These are phyloP conservation scores for Dictyostelium purpureum DNA, from an alignment of 78 protist species.

Conservation along the genomic window DNA sequence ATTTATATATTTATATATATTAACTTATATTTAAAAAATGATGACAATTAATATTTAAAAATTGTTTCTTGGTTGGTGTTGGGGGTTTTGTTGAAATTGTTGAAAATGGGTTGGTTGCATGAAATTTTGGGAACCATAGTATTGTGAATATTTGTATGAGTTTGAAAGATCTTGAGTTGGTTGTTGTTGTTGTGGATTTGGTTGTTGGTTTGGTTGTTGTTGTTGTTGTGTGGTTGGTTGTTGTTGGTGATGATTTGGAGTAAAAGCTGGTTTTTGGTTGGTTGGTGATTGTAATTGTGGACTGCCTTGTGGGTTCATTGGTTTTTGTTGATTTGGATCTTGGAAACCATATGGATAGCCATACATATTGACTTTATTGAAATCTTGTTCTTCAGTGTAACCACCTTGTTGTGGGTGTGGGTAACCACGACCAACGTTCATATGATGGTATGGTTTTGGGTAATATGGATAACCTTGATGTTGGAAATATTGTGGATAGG, in stretches of 20 bases:
- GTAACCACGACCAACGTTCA: conserved; percentile 34
- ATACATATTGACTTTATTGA: background rate
- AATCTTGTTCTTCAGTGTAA: conserved; percentile 40
- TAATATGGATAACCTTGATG: conserved; percentile 17
- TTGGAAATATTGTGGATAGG: conserved; percentile 26
- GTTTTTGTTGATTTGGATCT: conserved; percentile 3
- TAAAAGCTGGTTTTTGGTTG: background rate
- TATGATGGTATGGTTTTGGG: background rate
- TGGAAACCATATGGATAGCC: background rate
- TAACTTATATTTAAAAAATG: too few species aligned
- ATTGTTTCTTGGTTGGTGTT: conserved; percentile 30
- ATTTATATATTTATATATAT: too few species aligned
- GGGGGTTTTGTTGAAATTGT: conserved; percentile 15
- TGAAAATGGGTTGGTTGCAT: conserved; percentile 7
- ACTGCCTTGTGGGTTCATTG: background rate
- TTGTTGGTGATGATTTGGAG: conserved; percentile 6
- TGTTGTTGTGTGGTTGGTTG: background rate
- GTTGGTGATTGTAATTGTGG: conserved; percentile 22
- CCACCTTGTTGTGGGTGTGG: conserved; percentile 10
- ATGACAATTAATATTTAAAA: too few species aligned
- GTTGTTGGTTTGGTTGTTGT: conserved; percentile 24
- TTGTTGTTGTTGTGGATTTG: background rate
- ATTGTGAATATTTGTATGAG: background rate
- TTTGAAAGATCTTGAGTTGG: conserved; percentile 2
- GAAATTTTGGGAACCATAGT: background rate